Base-by-base conservation (phyloP, 805 yeast genomes). In the Yarrowia hollandica region DNA sequence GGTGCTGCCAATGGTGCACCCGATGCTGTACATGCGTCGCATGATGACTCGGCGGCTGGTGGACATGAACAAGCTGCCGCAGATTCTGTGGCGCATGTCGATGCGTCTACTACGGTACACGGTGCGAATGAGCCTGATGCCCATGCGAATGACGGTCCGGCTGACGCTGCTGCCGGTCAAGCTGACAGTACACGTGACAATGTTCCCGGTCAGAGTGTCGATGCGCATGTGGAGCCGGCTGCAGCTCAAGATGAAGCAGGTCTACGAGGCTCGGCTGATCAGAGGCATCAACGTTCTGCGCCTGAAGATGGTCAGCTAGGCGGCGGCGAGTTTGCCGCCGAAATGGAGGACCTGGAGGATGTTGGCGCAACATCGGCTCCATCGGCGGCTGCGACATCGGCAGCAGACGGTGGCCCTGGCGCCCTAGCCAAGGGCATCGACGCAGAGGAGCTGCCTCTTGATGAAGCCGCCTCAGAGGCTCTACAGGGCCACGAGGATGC, bases 1-100 rank as follows among this genome's bases (percentile, higher is more conserved):
- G 22, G 39, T 48, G 39, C 55, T 48, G 11, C 55, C 55, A 16
- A 28, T 48, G 39, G 55, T 48, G 55, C 55, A 48, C 8, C 55
- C 55, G 16, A 48, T 48, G 55, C 39, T 48, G 55, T 48, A 31
- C 55, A 48, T 48, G 55, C 28, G 55, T 15, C 23, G 25, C 15
- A 21, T 44, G n/a, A 48, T 48, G 55, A 33, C 55, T 12, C 38
- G 39, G 39, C 21, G 30, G 39, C 30, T 48, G 55, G 28, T 30
- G 39, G 38, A 30, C 21, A 22, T 33, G 39, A 8, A 33, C 39
- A 30, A 33, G 39, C 55, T 48, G 55, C 39, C 55, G 30, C 38
- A 21, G 55, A 31, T 48, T 31, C 55, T 48, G 55, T 48, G 38
- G 38, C 55, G 55, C 30, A 48, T 48, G 55, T 31, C 39, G 12